phyloP scores from a whole-genome alignment of 139 green algal genomes.

The Volvox africanus region DNA sequence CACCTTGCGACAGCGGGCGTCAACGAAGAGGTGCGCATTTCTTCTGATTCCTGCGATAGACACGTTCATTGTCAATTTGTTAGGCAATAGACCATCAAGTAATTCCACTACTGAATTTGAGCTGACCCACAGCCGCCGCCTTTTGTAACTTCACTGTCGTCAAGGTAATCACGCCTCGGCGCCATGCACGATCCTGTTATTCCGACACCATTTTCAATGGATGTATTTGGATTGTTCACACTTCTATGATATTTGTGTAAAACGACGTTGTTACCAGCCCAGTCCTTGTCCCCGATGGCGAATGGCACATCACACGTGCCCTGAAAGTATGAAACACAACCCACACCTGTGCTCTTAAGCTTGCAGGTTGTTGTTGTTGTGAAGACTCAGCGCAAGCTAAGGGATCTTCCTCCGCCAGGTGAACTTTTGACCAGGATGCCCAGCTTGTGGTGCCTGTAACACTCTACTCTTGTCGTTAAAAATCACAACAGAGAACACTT shows the following conservation, averaged over 20 bases:
- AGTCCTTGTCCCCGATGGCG: no score
- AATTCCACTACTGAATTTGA: background rate
- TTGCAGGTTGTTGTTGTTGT: background rate
- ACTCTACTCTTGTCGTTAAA: no score
- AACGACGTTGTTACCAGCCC: no score
- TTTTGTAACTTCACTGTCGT: background rate
- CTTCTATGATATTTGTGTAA: no score
- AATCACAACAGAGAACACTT: no score
- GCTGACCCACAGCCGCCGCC: background rate
- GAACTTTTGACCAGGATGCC: background rate
- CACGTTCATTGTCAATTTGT: background rate
- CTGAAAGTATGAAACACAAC: background rate
- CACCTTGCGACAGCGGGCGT: background rate
- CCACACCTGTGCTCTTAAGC: background rate
- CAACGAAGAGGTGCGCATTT: constrained; percentile 4
- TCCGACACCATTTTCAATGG: background rate
- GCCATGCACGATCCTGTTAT: background rate
- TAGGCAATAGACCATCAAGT: background rate
- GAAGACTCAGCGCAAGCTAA: background rate
- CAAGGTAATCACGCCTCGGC: background rate
- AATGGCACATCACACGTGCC: background rate
- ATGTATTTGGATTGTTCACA: background rate
- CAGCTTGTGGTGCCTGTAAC: background rate
- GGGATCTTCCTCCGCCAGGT: background rate
- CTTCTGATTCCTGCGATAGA: background rate